Conservation (phyloP, 495 filamentous ascomycete genomes). For the Penicillium turbatum region DNA sequence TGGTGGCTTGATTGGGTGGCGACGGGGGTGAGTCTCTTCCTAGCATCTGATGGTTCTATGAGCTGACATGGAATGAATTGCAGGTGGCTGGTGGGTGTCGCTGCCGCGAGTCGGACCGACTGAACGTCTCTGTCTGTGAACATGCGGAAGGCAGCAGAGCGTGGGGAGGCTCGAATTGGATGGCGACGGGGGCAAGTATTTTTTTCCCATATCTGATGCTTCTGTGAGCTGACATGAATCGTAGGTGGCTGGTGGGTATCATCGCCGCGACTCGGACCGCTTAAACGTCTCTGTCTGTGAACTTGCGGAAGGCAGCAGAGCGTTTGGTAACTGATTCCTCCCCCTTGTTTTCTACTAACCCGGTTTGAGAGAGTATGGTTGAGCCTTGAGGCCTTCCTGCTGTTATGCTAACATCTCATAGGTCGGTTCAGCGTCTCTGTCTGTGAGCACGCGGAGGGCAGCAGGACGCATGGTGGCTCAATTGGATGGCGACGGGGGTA, state of each 20-base stretch:
- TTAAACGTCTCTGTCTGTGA: not conserved
- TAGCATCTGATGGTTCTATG: not conserved
- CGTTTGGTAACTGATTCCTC: not conserved
- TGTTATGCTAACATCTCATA: not conserved
- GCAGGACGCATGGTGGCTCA: not conserved
- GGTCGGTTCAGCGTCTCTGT: not conserved
- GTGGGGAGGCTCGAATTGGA: not conserved
- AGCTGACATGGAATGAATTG: not conserved
- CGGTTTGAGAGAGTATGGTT: not conserved
- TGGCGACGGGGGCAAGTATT: not conserved
- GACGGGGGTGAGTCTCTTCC: not conserved
- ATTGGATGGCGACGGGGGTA: not conserved
- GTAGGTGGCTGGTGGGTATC: not conserved
- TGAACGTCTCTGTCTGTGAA: slow-evolving; percentile 1
- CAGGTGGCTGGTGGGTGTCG: not conserved
- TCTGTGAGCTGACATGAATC: not conserved
- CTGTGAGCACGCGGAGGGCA: not conserved
- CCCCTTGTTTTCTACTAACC: not conserved
- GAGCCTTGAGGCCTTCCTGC: not conserved
- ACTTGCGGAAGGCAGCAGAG: not conserved
- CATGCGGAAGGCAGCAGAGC: not conserved
- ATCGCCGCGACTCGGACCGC: not conserved
- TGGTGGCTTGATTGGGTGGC: not conserved
- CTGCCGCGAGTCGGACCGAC: not conserved
- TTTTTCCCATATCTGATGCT: not conserved